Base-by-base conservation (phyloP, 177 flowering plant genomes). In the Vitis hybrid region DNA sequence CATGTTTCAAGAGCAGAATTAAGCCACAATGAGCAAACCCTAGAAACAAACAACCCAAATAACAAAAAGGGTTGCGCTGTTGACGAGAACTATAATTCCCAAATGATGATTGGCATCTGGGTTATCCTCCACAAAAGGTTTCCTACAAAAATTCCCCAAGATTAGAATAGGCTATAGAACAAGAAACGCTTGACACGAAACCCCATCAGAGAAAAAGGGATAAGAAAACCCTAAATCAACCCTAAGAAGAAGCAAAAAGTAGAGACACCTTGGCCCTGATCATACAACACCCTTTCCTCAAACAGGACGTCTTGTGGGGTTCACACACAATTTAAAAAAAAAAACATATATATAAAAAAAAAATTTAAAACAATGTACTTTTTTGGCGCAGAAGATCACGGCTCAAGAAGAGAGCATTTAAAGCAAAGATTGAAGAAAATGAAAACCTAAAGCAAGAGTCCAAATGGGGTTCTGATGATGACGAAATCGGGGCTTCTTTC, bases 171-270 rank as follows among this genome's bases (percentile, higher is more conserved):
- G 46, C 76, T 27, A 59, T 35, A 14, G 50, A 66, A 61, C 15
- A 69, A 69, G 69, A 46, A 68, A 68, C 21, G 32, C 52, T 30
- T n/a, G 46, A 56, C 11, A 57, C 35, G 15, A 58, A 67, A 46
- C 6, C 46, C 11, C 14, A 12, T 21, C 51, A 46, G 24, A 48
- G 60, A 50, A 69, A 63, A 27, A 77, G 55, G 52, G 62, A 30
- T 3, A 65, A 50, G 30, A 59, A 64, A 61, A 64, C 59, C 76
- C 69, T 30, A 62, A 73, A 70, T 27, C 64, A 67, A 64, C 51
- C 60, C 60, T n/a, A 15, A 55, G 40, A 57, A 48, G 59, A 68
- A 73, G 72, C 56, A 73, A 75, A 77, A 77, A 56, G 52, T 27
- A 7, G 50, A 67, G 70, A 66, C 64, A 54, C 59, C 67, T 48